A percentile compares a stretch with the other conserved stretches of the same genome.
phyloP scores from a whole-genome alignment of 768 basidiomycete genomes.

The Tricholoma furcatifolium region DNA sequence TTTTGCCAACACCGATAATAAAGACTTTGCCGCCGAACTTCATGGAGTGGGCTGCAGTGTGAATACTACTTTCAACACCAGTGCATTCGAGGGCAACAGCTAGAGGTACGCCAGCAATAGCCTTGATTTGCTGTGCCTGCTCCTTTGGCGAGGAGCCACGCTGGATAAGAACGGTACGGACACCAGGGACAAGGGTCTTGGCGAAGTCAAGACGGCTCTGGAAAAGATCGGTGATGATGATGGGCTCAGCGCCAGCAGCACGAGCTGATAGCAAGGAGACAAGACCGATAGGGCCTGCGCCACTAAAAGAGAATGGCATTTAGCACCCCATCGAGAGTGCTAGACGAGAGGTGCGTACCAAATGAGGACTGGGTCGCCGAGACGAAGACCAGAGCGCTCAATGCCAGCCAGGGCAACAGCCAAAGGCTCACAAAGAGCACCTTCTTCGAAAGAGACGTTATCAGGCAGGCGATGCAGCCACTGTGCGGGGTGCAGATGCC shows the following conservation, averaged over 20 bases:
- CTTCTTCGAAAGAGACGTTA: constrained; percentile 63
- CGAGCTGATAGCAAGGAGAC: constrained; percentile 60
- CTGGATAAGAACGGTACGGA: constrained; percentile 54
- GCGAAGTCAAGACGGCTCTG: constrained; percentile 67
- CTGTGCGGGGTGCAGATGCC: constrained; percentile 65
- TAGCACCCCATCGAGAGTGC: background rate
- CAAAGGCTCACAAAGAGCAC: constrained; percentile 65
- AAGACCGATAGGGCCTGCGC: constrained; percentile 68
- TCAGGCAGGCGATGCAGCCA: constrained; percentile 69
- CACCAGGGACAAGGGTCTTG: constrained; percentile 56
- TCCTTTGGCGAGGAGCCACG: constrained; percentile 45
- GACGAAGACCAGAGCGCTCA: constrained; percentile 60
- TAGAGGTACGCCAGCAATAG: constrained; percentile 45
- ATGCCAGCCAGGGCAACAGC: constrained; percentile 69
- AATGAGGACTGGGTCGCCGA: constrained; percentile 62
- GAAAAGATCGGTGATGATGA: constrained; percentile 68
- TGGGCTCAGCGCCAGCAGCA: constrained; percentile 69
- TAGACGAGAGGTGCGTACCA: constrained; percentile 38
- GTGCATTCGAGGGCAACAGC: constrained; percentile 63
- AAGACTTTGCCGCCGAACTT: constrained; percentile 68
- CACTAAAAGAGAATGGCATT: constrained; percentile 32
- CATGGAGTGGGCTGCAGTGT: constrained; percentile 60
- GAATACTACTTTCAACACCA: constrained; percentile 61
- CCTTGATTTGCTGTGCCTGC: constrained; percentile 51
- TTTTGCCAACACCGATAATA: constrained; percentile 68